phyloP scores from a whole-genome alignment of 2,329 filamentous ascomycete genomes.

The Colletotrichum euphorbiae region DNA sequence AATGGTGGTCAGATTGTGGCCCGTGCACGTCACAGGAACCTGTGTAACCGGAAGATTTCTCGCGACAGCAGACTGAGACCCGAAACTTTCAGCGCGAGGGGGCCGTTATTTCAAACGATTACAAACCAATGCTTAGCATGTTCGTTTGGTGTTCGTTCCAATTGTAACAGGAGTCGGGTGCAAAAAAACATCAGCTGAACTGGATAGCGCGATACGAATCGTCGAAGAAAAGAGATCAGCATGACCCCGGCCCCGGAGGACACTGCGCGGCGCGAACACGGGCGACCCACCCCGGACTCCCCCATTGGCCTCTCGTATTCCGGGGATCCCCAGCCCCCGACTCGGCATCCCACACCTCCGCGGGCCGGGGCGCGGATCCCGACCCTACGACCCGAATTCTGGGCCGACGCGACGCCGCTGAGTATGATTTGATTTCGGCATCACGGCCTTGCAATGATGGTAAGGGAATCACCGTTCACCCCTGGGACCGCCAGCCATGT shows the following conservation, averaged over 20 bases:
- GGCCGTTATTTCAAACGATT: no score
- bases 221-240: not conserved
- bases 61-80: not conserved
- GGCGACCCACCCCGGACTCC: not conserved
- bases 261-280: slow-evolving; percentile 12
- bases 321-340: slow-evolving; percentile 42
- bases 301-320: slow-evolving; percentile 22
- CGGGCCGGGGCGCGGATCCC: not conserved
- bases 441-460: no score
- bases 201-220: no score
- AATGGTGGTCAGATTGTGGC: slow-evolving; percentile 27
- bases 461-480: no score
- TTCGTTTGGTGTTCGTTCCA: no score
- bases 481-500: no score
- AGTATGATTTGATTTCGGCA: no score
- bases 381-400: not conserved
- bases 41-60: slow-evolving; percentile 2
- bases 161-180: no score
- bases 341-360: slow-evolving; percentile 40
- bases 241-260: slow-evolving; percentile 18
- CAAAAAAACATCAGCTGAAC: no score
- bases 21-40: slow-evolving; percentile 29
- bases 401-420: no score
- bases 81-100: not conserved
- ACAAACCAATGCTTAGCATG: no score